Base-by-base conservation (phyloP, 176 grass and related monocot genomes). In the Chloris gayana region DNA sequence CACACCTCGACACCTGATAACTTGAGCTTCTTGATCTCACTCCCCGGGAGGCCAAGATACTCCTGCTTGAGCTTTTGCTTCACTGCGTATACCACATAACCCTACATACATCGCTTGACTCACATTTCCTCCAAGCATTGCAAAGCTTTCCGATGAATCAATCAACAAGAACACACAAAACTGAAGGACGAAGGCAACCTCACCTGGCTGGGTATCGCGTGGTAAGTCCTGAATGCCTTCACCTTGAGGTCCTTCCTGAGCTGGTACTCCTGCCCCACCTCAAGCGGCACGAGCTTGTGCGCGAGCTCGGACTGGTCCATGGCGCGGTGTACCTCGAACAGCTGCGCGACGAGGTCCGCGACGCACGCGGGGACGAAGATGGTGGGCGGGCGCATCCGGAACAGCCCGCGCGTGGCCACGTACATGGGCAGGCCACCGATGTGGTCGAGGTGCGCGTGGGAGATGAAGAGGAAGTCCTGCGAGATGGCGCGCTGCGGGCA, bases 391-490 rank as follows among this genome's bases (percentile, higher is more conserved):
- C 88, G 89, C 84, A 91, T 72, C 41, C 81, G 79, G 56, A 93
- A 98, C 24, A 98, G 79, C 12, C 90, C 95, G 24, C 95, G 88
- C 54, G 95, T 95, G 70, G 95, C 92, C 32, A 98, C 95, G 83
- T 98, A 98, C 92, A 98, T 95, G 67, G 95, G 92, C 4, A 98
- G 86, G 22, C 95, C 95, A 53, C 92, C 95, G 34, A 95, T 93
- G 66, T 98, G 95, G 77, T 98, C 95, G 53, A 98, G 89, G 84
- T 98, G 95, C 37, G 90, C 95, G 80, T 98, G 95, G 69, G 90
- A 94, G 87, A 98, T 83, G 88, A 98, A 94, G 24, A 98, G 88
- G 77, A 98, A 98, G 19, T 98, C 95, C 85, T 98, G 95, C 19
- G 90, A 72, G 69, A 94, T 82, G 60, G 95, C 88, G 49, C 92